A percentile compares a stretch with the other conserved stretches of the same genome.
Conservation (phyloP, 140 eudicot genomes). For the Anethum foeniculum region DNA sequence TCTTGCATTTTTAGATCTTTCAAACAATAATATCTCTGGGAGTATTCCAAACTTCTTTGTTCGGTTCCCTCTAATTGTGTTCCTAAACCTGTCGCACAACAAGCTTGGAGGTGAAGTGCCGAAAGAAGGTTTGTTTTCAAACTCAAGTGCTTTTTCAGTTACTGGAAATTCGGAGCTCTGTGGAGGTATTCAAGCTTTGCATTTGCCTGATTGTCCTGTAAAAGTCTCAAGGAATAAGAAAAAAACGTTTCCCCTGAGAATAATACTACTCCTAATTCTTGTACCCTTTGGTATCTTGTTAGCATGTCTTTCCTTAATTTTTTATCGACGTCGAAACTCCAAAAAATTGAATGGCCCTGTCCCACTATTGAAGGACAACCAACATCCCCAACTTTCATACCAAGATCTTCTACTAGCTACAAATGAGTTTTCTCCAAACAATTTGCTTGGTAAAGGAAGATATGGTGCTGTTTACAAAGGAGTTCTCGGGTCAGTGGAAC, state of each 20-base stretch:
- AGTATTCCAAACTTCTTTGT: neutral
- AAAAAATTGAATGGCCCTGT: neutral
- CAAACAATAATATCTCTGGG: neutral
- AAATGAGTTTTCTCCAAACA: no score
- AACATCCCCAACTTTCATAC: no score
- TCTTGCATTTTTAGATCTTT: neutral
- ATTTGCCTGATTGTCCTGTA: neutral
- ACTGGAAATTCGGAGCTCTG: neutral
- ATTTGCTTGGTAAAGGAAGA: no score
- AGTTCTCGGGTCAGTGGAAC: no score
- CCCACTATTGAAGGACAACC: no score
- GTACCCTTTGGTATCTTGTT: neutral
- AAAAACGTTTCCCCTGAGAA: neutral
- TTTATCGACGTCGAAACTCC: neutral
- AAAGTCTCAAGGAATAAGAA: neutral
- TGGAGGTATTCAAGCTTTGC: slow-evolving; percentile 2
- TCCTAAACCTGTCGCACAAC: neutral
- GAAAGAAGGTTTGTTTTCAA: neutral
- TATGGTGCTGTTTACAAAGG: no score
- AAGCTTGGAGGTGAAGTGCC: neutral
- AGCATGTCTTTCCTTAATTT: neutral
- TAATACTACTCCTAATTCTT: neutral
- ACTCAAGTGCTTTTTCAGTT: neutral
- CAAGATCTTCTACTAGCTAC: no score
- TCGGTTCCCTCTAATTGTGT: neutral